Conservation (phyloP, 805 yeast genomes). For the Monosporozyma aquatica region DNA sequence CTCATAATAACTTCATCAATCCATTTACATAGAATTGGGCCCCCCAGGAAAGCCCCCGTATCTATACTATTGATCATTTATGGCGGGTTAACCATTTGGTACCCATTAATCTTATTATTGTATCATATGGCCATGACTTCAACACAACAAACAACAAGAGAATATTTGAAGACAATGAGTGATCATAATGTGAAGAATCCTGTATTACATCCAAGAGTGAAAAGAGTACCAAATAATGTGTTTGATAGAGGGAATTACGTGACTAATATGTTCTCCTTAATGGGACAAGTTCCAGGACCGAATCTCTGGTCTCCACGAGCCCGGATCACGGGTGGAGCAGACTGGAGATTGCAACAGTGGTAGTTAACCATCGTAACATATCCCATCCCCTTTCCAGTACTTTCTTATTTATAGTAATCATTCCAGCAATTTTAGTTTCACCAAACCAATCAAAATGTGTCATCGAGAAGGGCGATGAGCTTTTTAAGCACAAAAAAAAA, state of each 20-base stretch:
- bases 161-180: constrained; percentile 43
- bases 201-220: constrained; percentile 17
- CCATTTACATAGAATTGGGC: constrained; percentile 13
- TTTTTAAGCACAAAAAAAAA: no score
- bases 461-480: no score
- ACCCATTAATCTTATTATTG: constrained; percentile 45
- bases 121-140: constrained; percentile 49
- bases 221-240: constrained; percentile 27
- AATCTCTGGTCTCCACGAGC: constrained; percentile 27
- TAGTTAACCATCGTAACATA: neutral
- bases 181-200: constrained; percentile 28
- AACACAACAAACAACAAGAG: constrained; percentile 63
- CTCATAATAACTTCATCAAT: constrained; percentile 18
- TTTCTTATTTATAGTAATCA: no score
- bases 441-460: no score
- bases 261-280: constrained; percentile 29
- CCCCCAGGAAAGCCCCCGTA: constrained; percentile 27
- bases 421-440: constrained; percentile 2
- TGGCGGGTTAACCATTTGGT: constrained; percentile 37
- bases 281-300: constrained; percentile 34
- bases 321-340: neutral
- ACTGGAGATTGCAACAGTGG: neutral
- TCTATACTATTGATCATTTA: constrained; percentile 47
- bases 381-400: neutral
- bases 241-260: constrained; percentile 29